phyloP scores from a whole-genome alignment of 2,329 filamentous ascomycete species.

The Cyphellophora europaea region DNA sequence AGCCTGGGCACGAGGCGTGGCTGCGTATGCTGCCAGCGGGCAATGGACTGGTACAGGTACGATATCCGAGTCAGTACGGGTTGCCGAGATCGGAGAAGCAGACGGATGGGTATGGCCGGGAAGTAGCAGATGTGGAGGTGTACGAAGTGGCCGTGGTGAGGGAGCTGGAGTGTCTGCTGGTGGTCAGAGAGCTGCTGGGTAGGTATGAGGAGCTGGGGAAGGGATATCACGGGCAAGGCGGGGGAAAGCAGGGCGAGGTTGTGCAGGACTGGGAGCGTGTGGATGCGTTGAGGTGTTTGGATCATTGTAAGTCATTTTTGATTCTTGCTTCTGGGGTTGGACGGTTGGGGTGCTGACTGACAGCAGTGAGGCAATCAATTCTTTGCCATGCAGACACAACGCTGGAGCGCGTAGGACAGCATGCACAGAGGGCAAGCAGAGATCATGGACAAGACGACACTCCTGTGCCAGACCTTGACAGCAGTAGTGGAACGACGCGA shows the following conservation, averaged over 20 bases:
- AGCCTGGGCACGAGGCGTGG: slow-evolving; percentile 7
- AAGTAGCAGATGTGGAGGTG: slow-evolving; percentile 4
- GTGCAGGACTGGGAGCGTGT: background rate
- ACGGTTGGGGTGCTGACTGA: background rate
- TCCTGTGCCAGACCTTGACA: background rate
- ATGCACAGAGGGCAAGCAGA: background rate
- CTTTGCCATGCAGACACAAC: slow-evolving; percentile 13
- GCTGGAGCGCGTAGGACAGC: slow-evolving; percentile 6
- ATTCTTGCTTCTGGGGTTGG: background rate
- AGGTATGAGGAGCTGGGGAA: background rate
- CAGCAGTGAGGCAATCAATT: slow-evolving; percentile 10
- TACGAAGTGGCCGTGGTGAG: slow-evolving; percentile 9
- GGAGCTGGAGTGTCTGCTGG: slow-evolving; percentile 9
- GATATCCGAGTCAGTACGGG: slow-evolving; percentile 6
- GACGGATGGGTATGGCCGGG: slow-evolving; percentile 2
- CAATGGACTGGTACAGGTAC: slow-evolving; percentile 4
- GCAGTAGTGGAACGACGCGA: background rate
- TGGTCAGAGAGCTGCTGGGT: background rate
- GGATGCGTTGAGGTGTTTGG: slow-evolving; percentile 3
- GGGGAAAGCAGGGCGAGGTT: no score
- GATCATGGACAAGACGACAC: background rate
- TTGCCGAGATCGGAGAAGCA: slow-evolving; percentile 1
- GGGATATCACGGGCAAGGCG: no score
- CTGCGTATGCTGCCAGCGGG: slow-evolving; percentile 8
- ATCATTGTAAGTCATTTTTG: slow-evolving; percentile 4